Evolutionary conservation across 139 green algal species (phyloP).

Genomic region (Micractinium conductrix): DNA sequence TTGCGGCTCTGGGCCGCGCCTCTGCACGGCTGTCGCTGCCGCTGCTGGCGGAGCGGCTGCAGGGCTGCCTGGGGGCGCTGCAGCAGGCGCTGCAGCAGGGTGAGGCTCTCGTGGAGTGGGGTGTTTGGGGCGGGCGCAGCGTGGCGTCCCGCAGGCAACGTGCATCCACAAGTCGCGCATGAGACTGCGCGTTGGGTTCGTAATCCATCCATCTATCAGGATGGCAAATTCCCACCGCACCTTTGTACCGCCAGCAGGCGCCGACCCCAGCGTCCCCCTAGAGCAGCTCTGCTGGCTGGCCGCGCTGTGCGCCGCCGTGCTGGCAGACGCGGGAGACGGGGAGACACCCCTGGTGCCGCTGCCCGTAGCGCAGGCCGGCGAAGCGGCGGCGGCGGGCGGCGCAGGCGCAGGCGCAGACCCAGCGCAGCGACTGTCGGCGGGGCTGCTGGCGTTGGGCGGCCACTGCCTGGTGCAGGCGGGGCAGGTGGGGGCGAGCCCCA

Average conservation of each 20-base stretch:
- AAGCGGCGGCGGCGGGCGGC: constrained; percentile 2
- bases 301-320: constrained; percentile 63
- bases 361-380: constrained; percentile 50
- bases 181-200: too few species aligned
- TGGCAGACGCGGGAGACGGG: constrained; percentile 83
- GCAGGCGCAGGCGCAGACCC: background rate
- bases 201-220: too few species aligned
- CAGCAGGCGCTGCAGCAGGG: too few species aligned
- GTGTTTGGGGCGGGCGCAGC: too few species aligned
- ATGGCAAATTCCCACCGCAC: too few species aligned
- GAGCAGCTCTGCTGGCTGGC: constrained; percentile 89
- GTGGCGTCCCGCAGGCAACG: too few species aligned
- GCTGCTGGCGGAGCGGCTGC: constrained; percentile 53
- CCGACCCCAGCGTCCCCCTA: constrained; percentile 58
- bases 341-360: constrained; percentile 83
- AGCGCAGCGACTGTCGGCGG: constrained; percentile 12
- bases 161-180: too few species aligned
- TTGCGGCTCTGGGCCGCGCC: constrained; percentile 69
- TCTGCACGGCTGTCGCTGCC: constrained; percentile 49
- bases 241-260: constrained; percentile 8
- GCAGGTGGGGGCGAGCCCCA: constrained; percentile 56
- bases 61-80: constrained; percentile 38
- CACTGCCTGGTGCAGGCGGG: constrained; percentile 37
- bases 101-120: too few species aligned
- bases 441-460: constrained; percentile 49